Conservation (phyloP, 1,139 yeast species). For the Nadsonia commutata region DNA sequence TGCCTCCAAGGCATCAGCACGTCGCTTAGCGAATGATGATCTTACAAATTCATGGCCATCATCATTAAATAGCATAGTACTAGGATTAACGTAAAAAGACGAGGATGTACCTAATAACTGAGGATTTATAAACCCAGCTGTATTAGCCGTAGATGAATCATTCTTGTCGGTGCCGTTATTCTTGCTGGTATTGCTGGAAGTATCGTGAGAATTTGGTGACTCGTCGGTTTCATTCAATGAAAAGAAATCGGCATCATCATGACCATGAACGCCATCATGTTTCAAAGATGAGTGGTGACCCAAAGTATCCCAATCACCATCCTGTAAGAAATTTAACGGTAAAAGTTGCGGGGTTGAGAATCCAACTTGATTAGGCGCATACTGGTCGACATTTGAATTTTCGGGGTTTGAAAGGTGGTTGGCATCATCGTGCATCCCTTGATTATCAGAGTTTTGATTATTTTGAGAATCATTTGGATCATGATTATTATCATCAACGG, state of each 20-base stretch:
- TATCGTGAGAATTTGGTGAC: background rate
- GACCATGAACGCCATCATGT: background rate
- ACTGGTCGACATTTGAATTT: constrained; percentile 11
- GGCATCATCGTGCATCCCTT: constrained; percentile 2
- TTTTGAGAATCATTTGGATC: background rate
- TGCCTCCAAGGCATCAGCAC: no score
- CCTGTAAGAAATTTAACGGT: constrained; percentile 16
- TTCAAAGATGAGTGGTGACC: background rate
- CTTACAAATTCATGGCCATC: background rate
- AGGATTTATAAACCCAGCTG: background rate
- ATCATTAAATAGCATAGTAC: background rate
- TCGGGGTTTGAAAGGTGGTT: constrained; percentile 3
- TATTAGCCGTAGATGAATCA: no score
- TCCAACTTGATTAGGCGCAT: constrained; percentile 49
- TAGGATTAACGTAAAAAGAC: background rate
- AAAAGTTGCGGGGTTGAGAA: constrained; percentile 67
- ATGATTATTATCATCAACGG: background rate
- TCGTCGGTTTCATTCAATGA: background rate
- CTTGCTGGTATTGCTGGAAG: background rate
- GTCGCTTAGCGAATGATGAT: background rate
- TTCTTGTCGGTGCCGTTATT: background rate
- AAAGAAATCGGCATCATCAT: background rate
- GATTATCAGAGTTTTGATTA: background rate
- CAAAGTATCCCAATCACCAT: background rate
- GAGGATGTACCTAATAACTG: background rate